Conservation (phyloP, 2,329 filamentous ascomycete species). For the Aspergillus sp. region DNA sequence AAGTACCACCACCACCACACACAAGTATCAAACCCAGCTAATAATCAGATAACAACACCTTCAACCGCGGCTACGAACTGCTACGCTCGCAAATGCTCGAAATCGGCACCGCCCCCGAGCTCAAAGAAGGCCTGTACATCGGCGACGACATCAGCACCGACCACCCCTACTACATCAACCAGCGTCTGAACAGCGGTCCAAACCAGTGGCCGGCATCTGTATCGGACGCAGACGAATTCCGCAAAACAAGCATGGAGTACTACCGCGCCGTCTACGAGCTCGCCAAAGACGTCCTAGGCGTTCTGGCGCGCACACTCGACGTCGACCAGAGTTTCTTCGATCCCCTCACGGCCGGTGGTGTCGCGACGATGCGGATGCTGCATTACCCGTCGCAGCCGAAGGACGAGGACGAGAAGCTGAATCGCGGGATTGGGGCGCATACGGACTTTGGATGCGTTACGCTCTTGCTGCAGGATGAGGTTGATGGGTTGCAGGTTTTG, state of each 20-base stretch:
- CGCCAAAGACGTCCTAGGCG: conserved; percentile 42
- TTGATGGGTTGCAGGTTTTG: conserved; percentile 38
- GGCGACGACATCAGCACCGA: conserved; percentile 42
- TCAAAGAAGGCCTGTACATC: conserved; percentile 47
- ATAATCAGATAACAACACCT: conserved; percentile 36
- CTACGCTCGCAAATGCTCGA: conserved; percentile 46
- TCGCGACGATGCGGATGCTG: conserved; percentile 45
- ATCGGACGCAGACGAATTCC: conserved; percentile 32
- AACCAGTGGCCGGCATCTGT: conserved; percentile 40
- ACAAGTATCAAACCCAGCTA: not conserved
- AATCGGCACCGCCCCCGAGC: conserved; percentile 41
- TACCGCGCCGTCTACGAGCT: conserved; percentile 40
- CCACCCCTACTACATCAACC: conserved; percentile 39
- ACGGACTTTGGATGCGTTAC: conserved; percentile 47
- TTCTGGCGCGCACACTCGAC: conserved; percentile 42
- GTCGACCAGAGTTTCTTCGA: conserved; percentile 40
- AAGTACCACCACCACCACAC: conserved; percentile 20
- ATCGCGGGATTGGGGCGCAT: conserved; percentile 44
- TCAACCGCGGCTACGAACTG: conserved; percentile 46
- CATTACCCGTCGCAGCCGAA: conserved; percentile 44
- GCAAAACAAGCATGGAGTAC: conserved; percentile 40
- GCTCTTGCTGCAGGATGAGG: conserved; percentile 43
- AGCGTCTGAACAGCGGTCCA: conserved; percentile 41
- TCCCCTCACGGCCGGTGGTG: conserved; percentile 34
- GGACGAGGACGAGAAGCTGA: conserved; percentile 36